These are phyloP conservation scores for Coriaria nepalensis DNA, from an alignment of 306 rosid species.

Conservation along the genomic window DNA sequence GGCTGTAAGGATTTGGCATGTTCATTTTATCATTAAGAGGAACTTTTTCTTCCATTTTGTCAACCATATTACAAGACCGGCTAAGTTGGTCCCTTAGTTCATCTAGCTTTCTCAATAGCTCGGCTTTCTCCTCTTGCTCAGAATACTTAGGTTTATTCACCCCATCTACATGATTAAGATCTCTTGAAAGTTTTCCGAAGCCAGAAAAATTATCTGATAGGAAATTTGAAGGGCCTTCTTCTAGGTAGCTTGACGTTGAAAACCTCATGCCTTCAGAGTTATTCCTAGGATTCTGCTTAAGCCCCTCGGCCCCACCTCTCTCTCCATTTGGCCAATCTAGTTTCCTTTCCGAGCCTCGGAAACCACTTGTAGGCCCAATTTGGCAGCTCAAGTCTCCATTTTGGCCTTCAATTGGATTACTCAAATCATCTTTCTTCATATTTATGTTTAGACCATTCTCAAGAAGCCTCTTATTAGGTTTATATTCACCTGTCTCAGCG, in stretches of 20 bases:
- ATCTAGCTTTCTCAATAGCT: slow-evolving; percentile 79
- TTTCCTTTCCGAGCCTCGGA: slow-evolving; percentile 27
- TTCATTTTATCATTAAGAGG: slow-evolving; percentile 28
- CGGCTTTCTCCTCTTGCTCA: slow-evolving; percentile 67
- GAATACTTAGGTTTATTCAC: slow-evolving; percentile 39
- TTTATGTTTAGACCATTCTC: slow-evolving; percentile 23
- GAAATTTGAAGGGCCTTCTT: slow-evolving; percentile 52
- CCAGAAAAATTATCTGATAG: slow-evolving; percentile 26
- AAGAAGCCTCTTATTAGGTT: slow-evolving; percentile 21
- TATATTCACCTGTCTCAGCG: slow-evolving; percentile 22
- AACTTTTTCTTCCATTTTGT: slow-evolving; percentile 43
- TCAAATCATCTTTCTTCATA: slow-evolving; percentile 25
- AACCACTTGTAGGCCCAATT: slow-evolving; percentile 20
- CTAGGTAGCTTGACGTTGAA: slow-evolving; percentile 43
- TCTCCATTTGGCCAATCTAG: slow-evolving; percentile 45
- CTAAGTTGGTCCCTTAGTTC: slow-evolving; percentile 72
- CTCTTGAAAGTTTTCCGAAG: slow-evolving; percentile 39
- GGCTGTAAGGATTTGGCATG: slow-evolving; percentile 47
- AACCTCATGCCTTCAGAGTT: slow-evolving; percentile 51
- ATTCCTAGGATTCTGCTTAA: slow-evolving; percentile 25
- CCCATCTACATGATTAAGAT: slow-evolving; percentile 32
- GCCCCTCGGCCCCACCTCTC: slow-evolving; percentile 30
- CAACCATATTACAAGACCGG: slow-evolving; percentile 49
- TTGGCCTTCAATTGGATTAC: slow-evolving; percentile 28
- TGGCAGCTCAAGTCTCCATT: slow-evolving; percentile 24